These are phyloP conservation scores for Suillus tomentosus DNA, from an alignment of 768 basidiomycete species.

Conservation along the genomic window DNA sequence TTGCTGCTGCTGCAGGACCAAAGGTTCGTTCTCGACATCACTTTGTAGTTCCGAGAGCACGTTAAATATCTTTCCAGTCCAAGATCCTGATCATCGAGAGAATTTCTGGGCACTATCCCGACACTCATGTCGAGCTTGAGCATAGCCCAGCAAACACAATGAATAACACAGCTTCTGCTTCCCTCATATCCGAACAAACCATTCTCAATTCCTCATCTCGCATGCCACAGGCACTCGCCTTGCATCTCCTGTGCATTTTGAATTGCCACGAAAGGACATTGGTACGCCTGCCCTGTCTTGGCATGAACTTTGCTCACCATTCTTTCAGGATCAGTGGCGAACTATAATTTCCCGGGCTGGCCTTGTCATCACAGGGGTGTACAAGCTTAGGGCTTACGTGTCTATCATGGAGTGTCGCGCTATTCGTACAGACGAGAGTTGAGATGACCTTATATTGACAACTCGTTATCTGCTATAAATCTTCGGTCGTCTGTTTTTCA, in stretches of 20 bases:
- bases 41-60: background rate
- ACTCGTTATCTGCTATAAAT: background rate
- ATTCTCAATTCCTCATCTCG: background rate
- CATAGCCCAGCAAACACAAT: background rate
- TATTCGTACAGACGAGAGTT: background rate
- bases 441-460: background rate
- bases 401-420: constrained; percentile 8
- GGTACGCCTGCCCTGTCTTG: background rate
- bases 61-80: background rate
- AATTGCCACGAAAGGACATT: constrained; percentile 9
- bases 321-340: constrained; percentile 6
- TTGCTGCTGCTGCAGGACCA: constrained; percentile 8
- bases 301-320: background rate
- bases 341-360: background rate
- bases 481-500: too few species aligned
- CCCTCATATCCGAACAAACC: background rate
- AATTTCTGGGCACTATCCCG: background rate
- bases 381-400: constrained; percentile 9
- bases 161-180: background rate
- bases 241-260: constrained; percentile 7
- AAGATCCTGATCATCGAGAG: constrained; percentile 12
- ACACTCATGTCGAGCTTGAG: background rate
- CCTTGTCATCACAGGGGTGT: constrained; percentile 4
- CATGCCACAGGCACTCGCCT: background rate
- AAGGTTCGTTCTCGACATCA: constrained; percentile 1